Conservation (phyloP, 345 rosid genomes). For the Aegle marmelos region DNA sequence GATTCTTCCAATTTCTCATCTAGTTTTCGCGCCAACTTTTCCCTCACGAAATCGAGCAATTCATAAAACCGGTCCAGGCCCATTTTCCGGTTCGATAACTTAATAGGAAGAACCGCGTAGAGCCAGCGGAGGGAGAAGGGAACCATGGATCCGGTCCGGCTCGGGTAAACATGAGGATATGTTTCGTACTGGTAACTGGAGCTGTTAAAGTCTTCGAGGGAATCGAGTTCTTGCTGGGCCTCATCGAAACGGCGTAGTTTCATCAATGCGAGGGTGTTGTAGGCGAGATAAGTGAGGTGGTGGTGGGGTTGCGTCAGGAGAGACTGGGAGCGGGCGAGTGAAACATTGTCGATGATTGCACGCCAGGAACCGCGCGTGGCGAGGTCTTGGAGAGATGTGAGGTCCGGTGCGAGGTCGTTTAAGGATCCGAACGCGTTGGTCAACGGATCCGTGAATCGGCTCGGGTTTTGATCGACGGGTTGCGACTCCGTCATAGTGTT, state of each 20-base stretch:
- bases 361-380: conserved; percentile 90
- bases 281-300: conserved; percentile 78
- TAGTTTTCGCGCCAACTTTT: conserved; percentile 28
- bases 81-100: conserved; percentile 55
- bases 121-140: conserved; percentile 92
- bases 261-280: conserved; percentile 69
- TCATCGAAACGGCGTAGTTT: conserved; percentile 87
- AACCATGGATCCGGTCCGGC: conserved; percentile 82
- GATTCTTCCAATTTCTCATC: conserved; percentile 34
- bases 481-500: neutral
- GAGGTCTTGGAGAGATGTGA: conserved; percentile 77
- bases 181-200: conserved; percentile 70
- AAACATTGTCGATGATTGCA: conserved; percentile 68
- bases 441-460: conserved; percentile 39
- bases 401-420: conserved; percentile 73
- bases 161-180: conserved; percentile 63
- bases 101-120: conserved; percentile 62
- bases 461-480: neutral
- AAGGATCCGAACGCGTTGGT: conserved; percentile 49
- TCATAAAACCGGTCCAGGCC: conserved; percentile 75
- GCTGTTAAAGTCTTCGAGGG: conserved; percentile 76
- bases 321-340: conserved; percentile 55
- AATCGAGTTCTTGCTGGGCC: conserved; percentile 68
- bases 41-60: conserved; percentile 65
- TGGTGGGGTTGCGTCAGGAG: conserved; percentile 76